These are phyloP conservation scores for Sphagnum contortum DNA, from an alignment of 225 moss, liverwort and hornwort species.

Conservation along the genomic window DNA sequence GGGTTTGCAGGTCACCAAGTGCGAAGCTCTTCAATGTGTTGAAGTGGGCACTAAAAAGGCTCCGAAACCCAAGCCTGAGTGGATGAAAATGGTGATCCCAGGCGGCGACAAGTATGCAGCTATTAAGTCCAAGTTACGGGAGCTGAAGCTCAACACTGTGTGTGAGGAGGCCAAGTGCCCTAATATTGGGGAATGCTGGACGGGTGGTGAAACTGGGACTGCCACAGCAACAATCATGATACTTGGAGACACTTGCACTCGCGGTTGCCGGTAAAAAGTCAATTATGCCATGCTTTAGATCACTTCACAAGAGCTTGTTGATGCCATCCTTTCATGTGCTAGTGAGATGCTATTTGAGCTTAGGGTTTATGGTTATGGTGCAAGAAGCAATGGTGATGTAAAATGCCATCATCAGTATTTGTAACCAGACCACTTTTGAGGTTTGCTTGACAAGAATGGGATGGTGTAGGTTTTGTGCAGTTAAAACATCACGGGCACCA, in stretches of 20 bases:
- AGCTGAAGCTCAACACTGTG: slow-evolving; percentile 88
- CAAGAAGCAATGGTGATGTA: too few species aligned
- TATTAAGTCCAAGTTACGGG: slow-evolving; percentile 88
- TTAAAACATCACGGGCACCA: slow-evolving; percentile 91
- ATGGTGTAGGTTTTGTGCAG: slow-evolving; percentile 83
- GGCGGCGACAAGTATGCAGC: slow-evolving; percentile 80
- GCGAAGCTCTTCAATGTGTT: slow-evolving; percentile 14
- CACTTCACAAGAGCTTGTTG: too few species aligned
- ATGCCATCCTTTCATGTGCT: too few species aligned
- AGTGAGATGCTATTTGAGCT: too few species aligned
- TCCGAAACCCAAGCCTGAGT: slow-evolving; percentile 74
- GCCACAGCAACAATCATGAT: slow-evolving; percentile 99
- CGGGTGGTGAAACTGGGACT: slow-evolving; percentile 89
- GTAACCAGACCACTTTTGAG: neutral
- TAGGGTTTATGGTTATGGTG: too few species aligned
- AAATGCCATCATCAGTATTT: neutral
- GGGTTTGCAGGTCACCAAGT: slow-evolving; percentile 42
- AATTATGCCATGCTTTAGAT: too few species aligned
- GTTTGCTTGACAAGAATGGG: neutral
- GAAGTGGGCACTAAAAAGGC: slow-evolving; percentile 89
- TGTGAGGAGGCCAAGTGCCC: slow-evolving; percentile 98
- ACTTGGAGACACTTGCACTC: slow-evolving; percentile 92
- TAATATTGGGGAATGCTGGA: slow-evolving; percentile 99
- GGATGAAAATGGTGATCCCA: slow-evolving; percentile 95
- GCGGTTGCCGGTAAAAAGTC: slow-evolving; percentile 74